A percentile compares a stretch with the other conserved stretches of the same genome.
These are phyloP conservation scores for Blastobotrys malaysiensis DNA, from an alignment of 1,139 yeast genomes.

Conservation along the genomic window DNA sequence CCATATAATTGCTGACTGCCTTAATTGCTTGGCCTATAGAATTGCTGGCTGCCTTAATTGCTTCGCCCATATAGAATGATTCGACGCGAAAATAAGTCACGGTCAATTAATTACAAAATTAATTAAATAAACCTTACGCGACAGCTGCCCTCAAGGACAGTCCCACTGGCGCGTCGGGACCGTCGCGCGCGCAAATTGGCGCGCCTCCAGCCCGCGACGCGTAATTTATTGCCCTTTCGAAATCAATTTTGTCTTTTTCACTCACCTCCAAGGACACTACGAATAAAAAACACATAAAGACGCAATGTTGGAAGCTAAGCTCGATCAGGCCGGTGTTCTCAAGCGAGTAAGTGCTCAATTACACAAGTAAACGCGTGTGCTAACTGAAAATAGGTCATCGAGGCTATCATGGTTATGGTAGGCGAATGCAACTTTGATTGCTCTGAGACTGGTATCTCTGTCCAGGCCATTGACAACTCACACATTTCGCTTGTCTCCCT, in stretches of 20 bases:
- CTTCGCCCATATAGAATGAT: no score
- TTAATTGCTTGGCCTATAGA: no score
- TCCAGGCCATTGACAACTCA: conserved; percentile 97
- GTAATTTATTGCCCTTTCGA: neutral
- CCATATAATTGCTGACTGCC: no score
- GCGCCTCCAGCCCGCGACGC: neutral
- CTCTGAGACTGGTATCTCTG: conserved; percentile 88
- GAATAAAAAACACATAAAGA: conserved; percentile 1
- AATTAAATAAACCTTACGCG: neutral
- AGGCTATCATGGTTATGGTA: conserved; percentile 89
- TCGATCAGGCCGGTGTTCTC: conserved; percentile 85
- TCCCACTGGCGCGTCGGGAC: neutral
- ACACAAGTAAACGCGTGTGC: neutral
- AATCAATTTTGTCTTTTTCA: conserved; percentile 1
- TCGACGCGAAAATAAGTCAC: neutral
- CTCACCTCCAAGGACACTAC: neutral
- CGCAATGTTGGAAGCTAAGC: conserved; percentile 92
- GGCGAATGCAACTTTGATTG: conserved; percentile 95
- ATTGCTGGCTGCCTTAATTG: no score
- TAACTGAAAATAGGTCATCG: conserved; percentile 49
- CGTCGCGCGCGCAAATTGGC: neutral
- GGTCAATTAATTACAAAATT: neutral
- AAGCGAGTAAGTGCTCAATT: conserved; percentile 49
- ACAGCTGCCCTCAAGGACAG: no score
- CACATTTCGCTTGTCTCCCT: conserved; percentile 89